A percentile compares a stretch with the other conserved stretches of the same genome.
Evolutionary conservation across 805 yeast genomes (phyloP).

Genomic region (Cyberlindnera bimundalis): DNA sequence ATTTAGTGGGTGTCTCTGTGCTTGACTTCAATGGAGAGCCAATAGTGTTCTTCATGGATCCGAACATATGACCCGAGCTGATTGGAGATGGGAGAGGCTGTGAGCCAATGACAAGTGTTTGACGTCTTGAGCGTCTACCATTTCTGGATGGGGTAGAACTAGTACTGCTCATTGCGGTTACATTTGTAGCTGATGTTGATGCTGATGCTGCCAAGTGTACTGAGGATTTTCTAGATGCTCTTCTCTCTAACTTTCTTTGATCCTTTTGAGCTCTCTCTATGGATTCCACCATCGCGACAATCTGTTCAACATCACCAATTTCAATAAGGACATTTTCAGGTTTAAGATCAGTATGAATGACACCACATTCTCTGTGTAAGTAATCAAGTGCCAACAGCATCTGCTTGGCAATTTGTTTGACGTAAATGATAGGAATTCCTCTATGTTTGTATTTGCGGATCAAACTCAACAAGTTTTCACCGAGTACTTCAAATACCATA

Average conservation of each 20-base stretch:
- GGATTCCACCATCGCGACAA: conserved; percentile 63
- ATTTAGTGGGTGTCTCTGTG: conserved; percentile 7
- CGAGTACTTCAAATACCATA: conserved; percentile 96
- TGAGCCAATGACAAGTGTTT: conserved; percentile 81
- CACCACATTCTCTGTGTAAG: conserved; percentile 68
- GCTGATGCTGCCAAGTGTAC: conserved; percentile 16
- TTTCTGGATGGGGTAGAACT: conserved; percentile 27
- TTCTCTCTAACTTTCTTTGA: conserved; percentile 39
- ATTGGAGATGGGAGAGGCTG: conserved; percentile 92
- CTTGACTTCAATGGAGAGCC: conserved; percentile 15
- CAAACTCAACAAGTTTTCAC: conserved; percentile 85
- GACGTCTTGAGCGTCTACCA: conserved; percentile 55
- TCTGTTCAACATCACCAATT: conserved; percentile 78
- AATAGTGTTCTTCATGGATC: conserved; percentile 2
- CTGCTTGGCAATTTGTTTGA: conserved; percentile 80
- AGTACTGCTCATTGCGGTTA: conserved; percentile 24
- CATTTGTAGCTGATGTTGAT: conserved; percentile 13
- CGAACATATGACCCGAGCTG: conserved; percentile 41
- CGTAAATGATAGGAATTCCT: conserved; percentile 74
- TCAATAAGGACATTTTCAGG: conserved; percentile 77
- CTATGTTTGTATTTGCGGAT: conserved; percentile 74
- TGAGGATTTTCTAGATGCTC: conserved; percentile 30
- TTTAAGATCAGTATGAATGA: conserved; percentile 69
- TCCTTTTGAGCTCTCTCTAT: conserved; percentile 49
- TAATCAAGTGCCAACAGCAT: conserved; percentile 68